Percentiles rank a stretch among this genome's conserved stretches.
These are phyloP conservation scores for Penicillium daleae DNA, from an alignment of 495 filamentous ascomycete species.

Conservation along the genomic window DNA sequence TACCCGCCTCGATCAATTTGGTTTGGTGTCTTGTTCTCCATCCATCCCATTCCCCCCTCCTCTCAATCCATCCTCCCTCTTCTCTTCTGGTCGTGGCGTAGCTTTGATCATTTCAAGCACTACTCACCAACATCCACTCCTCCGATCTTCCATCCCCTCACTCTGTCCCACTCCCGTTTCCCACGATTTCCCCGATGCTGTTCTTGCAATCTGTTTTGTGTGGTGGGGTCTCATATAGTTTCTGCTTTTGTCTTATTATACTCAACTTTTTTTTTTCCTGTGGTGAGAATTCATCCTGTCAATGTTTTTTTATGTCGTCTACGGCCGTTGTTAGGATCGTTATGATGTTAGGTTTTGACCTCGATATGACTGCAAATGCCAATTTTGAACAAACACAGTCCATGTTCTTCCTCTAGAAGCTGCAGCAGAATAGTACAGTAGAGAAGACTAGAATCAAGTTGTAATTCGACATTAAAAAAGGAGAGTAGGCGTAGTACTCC, in stretches of 20 bases:
- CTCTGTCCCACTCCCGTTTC: background rate
- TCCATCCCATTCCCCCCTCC: slow-evolving; percentile 10
- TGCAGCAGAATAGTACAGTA: background rate
- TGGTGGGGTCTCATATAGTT: slow-evolving; percentile 13
- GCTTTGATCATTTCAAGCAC: slow-evolving; percentile 23
- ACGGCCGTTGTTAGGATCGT: slow-evolving; percentile 21
- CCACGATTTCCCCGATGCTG: background rate
- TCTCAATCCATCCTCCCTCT: slow-evolving; percentile 8
- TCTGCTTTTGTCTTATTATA: slow-evolving; percentile 35
- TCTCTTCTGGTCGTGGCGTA: slow-evolving; percentile 30
- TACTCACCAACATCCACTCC: slow-evolving; percentile 8
- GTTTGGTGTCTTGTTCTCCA: slow-evolving; percentile 15
- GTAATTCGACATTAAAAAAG: no score
- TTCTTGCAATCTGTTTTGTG: slow-evolving; percentile 6
- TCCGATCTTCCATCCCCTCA: background rate
- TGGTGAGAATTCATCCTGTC: slow-evolving; percentile 24
- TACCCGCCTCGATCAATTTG: slow-evolving; percentile 44
- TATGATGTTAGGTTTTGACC: slow-evolving; percentile 13
- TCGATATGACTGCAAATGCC: slow-evolving; percentile 31
- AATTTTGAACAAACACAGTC: background rate
- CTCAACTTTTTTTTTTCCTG: slow-evolving; percentile 11
- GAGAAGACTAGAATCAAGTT: no score
- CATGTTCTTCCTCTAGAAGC: background rate
- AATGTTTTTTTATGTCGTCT: slow-evolving; percentile 1
- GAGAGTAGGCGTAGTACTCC: background rate